These are phyloP conservation scores for Mrakia frigida DNA, from an alignment of 768 basidiomycete genomes.

Conservation along the genomic window DNA sequence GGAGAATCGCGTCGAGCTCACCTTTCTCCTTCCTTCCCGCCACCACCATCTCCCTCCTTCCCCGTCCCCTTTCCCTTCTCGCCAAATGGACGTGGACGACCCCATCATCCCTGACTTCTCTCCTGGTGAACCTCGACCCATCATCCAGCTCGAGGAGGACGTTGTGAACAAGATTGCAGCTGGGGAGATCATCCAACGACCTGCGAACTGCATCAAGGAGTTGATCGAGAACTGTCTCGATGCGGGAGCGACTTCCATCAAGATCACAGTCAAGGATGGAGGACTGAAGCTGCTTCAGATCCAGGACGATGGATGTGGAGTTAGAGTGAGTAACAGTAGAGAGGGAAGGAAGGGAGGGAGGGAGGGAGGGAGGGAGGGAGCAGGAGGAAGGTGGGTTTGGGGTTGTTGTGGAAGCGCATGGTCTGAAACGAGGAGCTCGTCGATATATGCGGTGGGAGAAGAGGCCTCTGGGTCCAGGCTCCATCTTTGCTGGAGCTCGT, in stretches of 20 bases:
- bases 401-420: not conserved
- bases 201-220: slow-evolving; percentile 92
- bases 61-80: not conserved
- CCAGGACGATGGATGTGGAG: slow-evolving; percentile 93
- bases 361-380: not conserved
- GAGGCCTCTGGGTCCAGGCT: not conserved
- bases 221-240: slow-evolving; percentile 93
- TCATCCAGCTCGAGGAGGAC: slow-evolving; percentile 69
- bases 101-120: not conserved
- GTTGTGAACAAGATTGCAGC: slow-evolving; percentile 87
- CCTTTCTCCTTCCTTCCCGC: no score
- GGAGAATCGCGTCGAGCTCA: no score
- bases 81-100: not conserved
- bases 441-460: no score
- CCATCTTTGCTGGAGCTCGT: slow-evolving; percentile 39
- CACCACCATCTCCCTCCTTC: not conserved
- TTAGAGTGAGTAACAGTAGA: slow-evolving; percentile 59
- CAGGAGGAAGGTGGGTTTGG: no score
- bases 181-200: slow-evolving; percentile 77
- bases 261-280: slow-evolving; percentile 86
- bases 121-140: slow-evolving; percentile 46
- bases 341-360: not conserved
- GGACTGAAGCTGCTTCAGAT: slow-evolving; percentile 92
- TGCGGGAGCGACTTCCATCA: slow-evolving; percentile 80
- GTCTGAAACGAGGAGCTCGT: no score